Percentiles rank a stretch among this genome's conserved stretches.
These are phyloP conservation scores for Debaryomyces maramus DNA, from an alignment of 805 yeast species.

Conservation along the genomic window DNA sequence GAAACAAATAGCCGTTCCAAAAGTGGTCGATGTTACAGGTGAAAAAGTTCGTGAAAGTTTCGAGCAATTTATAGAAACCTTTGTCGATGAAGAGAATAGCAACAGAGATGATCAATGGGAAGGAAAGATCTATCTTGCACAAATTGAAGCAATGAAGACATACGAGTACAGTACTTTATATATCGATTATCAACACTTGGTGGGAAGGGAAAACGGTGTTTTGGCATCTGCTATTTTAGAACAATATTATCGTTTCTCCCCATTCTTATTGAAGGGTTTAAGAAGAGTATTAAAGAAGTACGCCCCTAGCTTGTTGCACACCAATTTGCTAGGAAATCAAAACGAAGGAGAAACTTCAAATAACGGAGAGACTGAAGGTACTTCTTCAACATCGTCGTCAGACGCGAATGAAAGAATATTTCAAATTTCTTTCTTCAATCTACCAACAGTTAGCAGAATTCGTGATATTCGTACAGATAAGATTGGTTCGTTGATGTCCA, in stretches of 20 bases:
- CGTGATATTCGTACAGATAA: conserved; percentile 89
- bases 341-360: conserved; percentile 29
- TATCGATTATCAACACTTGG: conserved; percentile 79
- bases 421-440: conserved; percentile 84
- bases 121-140: conserved; percentile 71
- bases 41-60: conserved; percentile 91
- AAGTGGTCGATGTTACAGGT: conserved; percentile 87
- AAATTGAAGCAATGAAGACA: conserved; percentile 75
- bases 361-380: conserved; percentile 23
- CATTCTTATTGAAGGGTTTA: conserved; percentile 76
- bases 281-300: conserved; percentile 68
- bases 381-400: conserved; percentile 43
- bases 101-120: conserved; percentile 38
- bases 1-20: conserved; percentile 69
- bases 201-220: conserved; percentile 77
- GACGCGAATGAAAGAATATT: conserved; percentile 69
- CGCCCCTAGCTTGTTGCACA: conserved; percentile 64
- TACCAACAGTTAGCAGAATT: conserved; percentile 79
- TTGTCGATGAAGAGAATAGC: conserved; percentile 36
- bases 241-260: conserved; percentile 90
- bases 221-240: conserved; percentile 86
- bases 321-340: conserved; percentile 42
- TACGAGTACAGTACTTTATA: conserved; percentile 77
- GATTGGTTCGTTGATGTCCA: conserved; percentile 79
- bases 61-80: conserved; percentile 78